phyloP scores from a whole-genome alignment of 139 green algal species.

The Cymbomonas tetramitiformis region DNA sequence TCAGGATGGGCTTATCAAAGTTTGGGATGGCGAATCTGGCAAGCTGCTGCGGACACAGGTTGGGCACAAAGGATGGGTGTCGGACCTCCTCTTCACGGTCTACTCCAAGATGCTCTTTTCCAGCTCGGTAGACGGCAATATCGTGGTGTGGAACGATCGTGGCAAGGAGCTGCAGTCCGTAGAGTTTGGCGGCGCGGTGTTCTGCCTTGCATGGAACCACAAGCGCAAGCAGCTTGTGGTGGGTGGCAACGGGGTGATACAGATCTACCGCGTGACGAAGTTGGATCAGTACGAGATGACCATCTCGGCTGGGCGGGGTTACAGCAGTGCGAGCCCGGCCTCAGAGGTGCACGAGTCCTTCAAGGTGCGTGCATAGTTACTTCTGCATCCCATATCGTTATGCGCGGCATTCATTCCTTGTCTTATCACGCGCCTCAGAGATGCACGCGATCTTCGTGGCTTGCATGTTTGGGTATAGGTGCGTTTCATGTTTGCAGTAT shows the following conservation, averaged over 20 bases:
- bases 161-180: conserved; percentile 3
- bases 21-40: conserved; percentile 5
- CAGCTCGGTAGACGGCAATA: conserved; percentile 8
- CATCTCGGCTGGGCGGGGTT: too few relatives aligned
- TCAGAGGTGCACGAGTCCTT: too few relatives aligned
- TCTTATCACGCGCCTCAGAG: too few relatives aligned
- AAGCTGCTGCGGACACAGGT: conserved; percentile 9
- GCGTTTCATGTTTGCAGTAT: too few relatives aligned
- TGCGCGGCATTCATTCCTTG: too few relatives aligned
- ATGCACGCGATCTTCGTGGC: too few relatives aligned
- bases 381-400: too few relatives aligned
- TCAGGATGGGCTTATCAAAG: conserved; percentile 9
- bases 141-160: conserved; percentile 18
- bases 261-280: background rate
- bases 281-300: background rate
- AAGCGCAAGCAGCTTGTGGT: background rate
- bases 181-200: background rate
- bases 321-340: too few relatives aligned
- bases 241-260: background rate
- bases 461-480: too few relatives aligned
- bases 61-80: conserved; percentile 22
- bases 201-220: conserved; percentile 14
- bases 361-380: too few relatives aligned
- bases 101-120: conserved; percentile 7
- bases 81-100: conserved; percentile 1